Base-by-base conservation (phyloP, 2,329 filamentous ascomycete genomes). In the Hymenoscyphus albidus region DNA sequence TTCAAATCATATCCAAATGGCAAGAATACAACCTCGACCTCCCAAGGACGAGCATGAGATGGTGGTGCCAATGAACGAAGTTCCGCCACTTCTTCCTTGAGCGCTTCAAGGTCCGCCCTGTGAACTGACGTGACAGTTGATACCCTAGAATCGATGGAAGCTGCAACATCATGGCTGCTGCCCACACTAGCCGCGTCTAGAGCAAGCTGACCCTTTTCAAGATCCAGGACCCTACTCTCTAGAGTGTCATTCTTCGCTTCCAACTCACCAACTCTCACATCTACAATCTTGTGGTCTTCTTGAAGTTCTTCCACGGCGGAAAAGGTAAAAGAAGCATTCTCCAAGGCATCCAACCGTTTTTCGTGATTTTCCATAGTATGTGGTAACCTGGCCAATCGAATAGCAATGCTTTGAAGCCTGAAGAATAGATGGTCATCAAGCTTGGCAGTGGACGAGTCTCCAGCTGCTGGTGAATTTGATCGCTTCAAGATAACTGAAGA, bases 1-100 rank as follows among this genome's bases (percentile, higher is more conserved):
- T 77, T 78, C 27, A 85, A 72, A n/a, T 80, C 75, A 54, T 78
- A 76, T 4, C 83, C 83, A 74, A 91, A 94, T 0, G 91, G 91
- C 7, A 93, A 75, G 64, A 93, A 86, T 1, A 93, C 86, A 4
- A 93, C 88, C 72, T 93, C 90, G 1, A 94, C 79, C 68, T 90
- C 85, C 88, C 90, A 93, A 0, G 90, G 88, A 51, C 84, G 81
- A 54, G 78, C 76, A 35, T 80, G 79, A 0, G 88, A 86, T n/a
- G 90, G 89, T 38, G 86, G 76, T 22, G 69, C 69, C 12, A 64
- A 51, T 6, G 70, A 66, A 63, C 73, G 70, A 4, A 76, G 65
- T 39, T 74, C 70, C 22, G 66, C 67, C 12, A 76, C 63, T 44
- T 72, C 70, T 35, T 78, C 76, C 67, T 84, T 82, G 10, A 85